Percentiles rank a stretch among this genome's conserved stretches.
Evolutionary conservation across 208 protist species (phyloP).

Genomic region (Angomonas ambiguus): DNA sequence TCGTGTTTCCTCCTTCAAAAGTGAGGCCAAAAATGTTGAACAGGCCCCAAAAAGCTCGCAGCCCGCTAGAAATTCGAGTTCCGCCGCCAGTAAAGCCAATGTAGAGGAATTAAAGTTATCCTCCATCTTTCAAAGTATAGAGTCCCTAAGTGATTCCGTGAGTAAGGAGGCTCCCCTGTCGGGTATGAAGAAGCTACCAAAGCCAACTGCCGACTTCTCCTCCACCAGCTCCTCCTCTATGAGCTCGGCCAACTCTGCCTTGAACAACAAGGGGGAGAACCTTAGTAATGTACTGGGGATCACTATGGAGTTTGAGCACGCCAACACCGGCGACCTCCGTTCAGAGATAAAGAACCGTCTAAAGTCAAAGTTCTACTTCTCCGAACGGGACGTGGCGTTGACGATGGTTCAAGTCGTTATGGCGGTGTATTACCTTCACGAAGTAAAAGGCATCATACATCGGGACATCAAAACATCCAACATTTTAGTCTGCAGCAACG

Average conservation of each 20-base stretch:
- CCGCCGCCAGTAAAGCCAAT: no score
- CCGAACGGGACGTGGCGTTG: constrained; percentile 36
- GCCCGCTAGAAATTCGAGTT: no score
- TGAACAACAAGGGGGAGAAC: constrained; percentile 15
- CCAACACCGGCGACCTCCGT: constrained; percentile 53
- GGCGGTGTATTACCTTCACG: constrained; percentile 62
- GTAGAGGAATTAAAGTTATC: no score
- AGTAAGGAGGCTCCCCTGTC: no score
- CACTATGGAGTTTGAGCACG: constrained; percentile 51
- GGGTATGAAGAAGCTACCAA: no score
- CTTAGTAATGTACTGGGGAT: constrained; percentile 26
- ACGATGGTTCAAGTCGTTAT: constrained; percentile 46
- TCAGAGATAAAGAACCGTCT: constrained; percentile 32
- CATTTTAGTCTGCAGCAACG: constrained; percentile 48
- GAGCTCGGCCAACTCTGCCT: no score
- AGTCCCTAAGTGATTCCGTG: no score
- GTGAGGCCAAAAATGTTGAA: no score
- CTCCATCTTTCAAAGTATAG: no score
- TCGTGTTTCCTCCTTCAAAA: no score
- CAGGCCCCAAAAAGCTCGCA: no score
- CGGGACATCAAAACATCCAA: constrained; percentile 75
- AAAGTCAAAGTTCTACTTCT: constrained; percentile 17
- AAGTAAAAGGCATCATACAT: constrained; percentile 48
- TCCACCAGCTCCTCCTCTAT: background rate
- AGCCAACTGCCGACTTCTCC: background rate